A percentile compares a stretch with the other conserved stretches of the same genome.
Evolutionary conservation across 352 stramenopile genomes (phyloP).

Genomic region (Phytophthora capsici): DNA sequence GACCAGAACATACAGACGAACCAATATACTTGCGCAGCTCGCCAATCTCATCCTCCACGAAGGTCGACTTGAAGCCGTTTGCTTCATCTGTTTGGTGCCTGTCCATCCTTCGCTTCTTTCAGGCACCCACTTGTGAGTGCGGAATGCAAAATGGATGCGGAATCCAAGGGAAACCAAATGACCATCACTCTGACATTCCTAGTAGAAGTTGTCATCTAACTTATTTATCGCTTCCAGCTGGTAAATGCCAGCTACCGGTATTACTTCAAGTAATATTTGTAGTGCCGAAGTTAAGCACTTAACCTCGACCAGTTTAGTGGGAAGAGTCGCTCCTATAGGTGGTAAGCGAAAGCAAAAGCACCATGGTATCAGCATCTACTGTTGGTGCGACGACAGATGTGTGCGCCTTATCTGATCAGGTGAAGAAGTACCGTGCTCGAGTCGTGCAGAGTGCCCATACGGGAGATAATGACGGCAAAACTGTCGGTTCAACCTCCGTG

Average conservation of each 20-base stretch:
- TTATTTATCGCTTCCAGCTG: background rate
- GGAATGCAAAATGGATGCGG: constrained; percentile 30
- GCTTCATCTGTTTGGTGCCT: constrained; percentile 4
- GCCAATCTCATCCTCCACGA: constrained; percentile 52
- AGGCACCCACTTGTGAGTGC: constrained; percentile 16
- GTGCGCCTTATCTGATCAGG: constrained; percentile 78
- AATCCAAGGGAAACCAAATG: constrained; percentile 33
- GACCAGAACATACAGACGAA: constrained; percentile 21
- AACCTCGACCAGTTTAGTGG: background rate
- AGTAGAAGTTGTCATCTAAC: constrained; percentile 29
- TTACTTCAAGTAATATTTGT: background rate
- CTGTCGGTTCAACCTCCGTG: constrained; percentile 1
- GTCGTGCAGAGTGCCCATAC: constrained; percentile 44
- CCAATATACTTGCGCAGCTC: constrained; percentile 75
- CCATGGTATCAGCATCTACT: constrained; percentile 64
- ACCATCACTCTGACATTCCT: constrained; percentile 43
- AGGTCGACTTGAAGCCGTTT: background rate
- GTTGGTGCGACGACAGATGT: constrained; percentile 72
- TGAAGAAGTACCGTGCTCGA: constrained; percentile 83
- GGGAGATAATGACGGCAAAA: constrained; percentile 32
- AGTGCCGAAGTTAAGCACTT: too few relatives aligned
- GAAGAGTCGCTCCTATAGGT: constrained; percentile 16
- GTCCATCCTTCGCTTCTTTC: constrained; percentile 16
- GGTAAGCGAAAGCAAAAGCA: background rate
- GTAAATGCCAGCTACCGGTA: constrained; percentile 18